Percentiles rank a stretch among this genome's conserved stretches.
These are phyloP conservation scores for Triglochin maritima DNA, from an alignment of 106 monocot species.

Conservation along the genomic window DNA sequence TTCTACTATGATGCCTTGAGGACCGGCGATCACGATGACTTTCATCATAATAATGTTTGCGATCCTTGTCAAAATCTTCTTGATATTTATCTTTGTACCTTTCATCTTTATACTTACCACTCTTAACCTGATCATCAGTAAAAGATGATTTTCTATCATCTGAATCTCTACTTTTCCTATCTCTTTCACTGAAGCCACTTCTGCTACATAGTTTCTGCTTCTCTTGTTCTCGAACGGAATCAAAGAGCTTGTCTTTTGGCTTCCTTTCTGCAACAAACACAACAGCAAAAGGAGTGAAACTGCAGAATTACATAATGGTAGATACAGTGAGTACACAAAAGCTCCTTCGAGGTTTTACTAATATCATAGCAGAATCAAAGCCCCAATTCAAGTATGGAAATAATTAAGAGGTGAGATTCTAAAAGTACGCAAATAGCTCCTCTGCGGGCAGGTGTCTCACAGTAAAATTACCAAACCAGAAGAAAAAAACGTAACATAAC, in stretches of 20 bases:
- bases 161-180: conserved; percentile 1
- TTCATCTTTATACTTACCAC: conserved; percentile 1
- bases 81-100: conserved; percentile 9
- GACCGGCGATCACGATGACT: conserved; percentile 3
- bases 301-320: too few relatives aligned
- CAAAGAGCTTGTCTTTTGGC: background rate
- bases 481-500: too few relatives aligned
- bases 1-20: conserved; percentile 6
- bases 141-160: conserved; percentile 1
- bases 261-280: background rate
- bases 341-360: too few relatives aligned
- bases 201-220: background rate
- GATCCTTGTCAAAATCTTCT: conserved; percentile 2
- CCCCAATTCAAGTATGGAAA: too few relatives aligned
- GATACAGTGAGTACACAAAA: too few relatives aligned
- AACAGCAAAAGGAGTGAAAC: too few relatives aligned
- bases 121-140: conserved; percentile 3
- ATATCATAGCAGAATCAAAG: too few relatives aligned
- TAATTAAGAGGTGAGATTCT: too few relatives aligned
- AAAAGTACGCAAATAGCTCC: too few relatives aligned
- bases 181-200: background rate
- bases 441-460: too few relatives aligned
- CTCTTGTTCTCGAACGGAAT: background rate
- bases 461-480: too few relatives aligned
- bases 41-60: background rate